Evolutionary conservation across 805 yeast genomes (phyloP).

Genomic region (Saccharomycopsis amapae): DNA sequence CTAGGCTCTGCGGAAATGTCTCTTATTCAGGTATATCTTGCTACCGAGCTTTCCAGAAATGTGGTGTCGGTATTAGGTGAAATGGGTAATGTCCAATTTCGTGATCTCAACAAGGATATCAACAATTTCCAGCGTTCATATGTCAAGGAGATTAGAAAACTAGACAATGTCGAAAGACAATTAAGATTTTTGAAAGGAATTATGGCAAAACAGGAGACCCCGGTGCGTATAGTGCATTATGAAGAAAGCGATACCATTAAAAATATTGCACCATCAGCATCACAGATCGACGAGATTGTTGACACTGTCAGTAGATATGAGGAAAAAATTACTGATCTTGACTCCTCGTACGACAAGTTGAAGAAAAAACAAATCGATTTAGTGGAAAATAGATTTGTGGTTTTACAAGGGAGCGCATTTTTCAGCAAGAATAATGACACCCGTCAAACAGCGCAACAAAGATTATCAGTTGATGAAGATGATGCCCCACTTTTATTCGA

Average conservation of each 20-base stretch:
- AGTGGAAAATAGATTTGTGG: constrained; percentile 63
- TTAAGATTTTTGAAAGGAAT: constrained; percentile 47
- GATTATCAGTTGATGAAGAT: constrained; percentile 31
- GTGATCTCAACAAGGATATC: constrained; percentile 78
- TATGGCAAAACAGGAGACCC: constrained; percentile 39
- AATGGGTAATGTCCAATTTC: constrained; percentile 76
- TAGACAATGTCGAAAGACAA: constrained; percentile 88
- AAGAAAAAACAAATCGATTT: constrained; percentile 55
- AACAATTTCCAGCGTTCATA: constrained; percentile 85
- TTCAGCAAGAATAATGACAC: constrained; percentile 32
- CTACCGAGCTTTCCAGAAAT: constrained; percentile 84
- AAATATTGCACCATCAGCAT: constrained; percentile 36
- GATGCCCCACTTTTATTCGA: constrained; percentile 35
- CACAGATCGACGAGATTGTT: constrained; percentile 66
- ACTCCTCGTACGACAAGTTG: constrained; percentile 59
- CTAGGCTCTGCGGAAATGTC: constrained; percentile 93
- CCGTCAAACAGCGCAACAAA: constrained; percentile 20
- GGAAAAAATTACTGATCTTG: constrained; percentile 63
- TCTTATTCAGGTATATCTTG: constrained; percentile 82
- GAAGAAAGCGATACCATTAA: constrained; percentile 34
- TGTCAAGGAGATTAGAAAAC: constrained; percentile 75
- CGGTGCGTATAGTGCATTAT: constrained; percentile 27
- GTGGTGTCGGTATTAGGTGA: constrained; percentile 83
- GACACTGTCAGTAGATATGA: constrained; percentile 62
- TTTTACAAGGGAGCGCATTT: constrained; percentile 42